phyloP scores from a whole-genome alignment of 2,329 filamentous ascomycete genomes.

The Xylariaceae sp. region DNA sequence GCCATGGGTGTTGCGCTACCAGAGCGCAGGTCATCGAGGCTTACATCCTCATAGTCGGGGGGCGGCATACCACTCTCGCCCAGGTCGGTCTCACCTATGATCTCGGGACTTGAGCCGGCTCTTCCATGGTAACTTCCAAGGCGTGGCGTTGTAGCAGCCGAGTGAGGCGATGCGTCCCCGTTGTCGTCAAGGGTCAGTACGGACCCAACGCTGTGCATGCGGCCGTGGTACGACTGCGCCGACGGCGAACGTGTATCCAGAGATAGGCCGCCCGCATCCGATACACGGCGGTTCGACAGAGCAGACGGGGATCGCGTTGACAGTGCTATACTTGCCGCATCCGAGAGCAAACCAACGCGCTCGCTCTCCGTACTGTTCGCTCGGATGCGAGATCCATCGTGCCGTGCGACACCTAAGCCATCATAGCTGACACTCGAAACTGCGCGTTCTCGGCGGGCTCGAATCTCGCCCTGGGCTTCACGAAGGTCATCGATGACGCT shows the following conservation, averaged over 20 bases:
- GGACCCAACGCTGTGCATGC: slow-evolving; percentile 48
- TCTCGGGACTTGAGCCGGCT: slow-evolving; percentile 48
- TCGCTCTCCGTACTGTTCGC: slow-evolving; percentile 71
- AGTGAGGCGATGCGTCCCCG: slow-evolving; percentile 35
- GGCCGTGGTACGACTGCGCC: slow-evolving; percentile 33
- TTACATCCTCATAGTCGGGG: slow-evolving; percentile 50
- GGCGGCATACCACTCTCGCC: slow-evolving; percentile 44
- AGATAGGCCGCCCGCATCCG: slow-evolving; percentile 9
- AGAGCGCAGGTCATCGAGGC: slow-evolving; percentile 36
- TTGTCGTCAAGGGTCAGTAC: slow-evolving; percentile 49
- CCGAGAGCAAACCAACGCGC: slow-evolving; percentile 63
- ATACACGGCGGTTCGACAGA: slow-evolving; percentile 15
- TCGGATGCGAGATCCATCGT: slow-evolving; percentile 70
- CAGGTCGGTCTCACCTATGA: slow-evolving; percentile 45
- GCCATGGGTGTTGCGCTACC: slow-evolving; percentile 37
- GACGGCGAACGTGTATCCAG: slow-evolving; percentile 32
- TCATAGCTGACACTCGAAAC: slow-evolving; percentile 73
- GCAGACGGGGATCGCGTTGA: slow-evolving; percentile 26
- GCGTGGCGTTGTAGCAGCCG: slow-evolving; percentile 39
- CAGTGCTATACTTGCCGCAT: slow-evolving; percentile 57
- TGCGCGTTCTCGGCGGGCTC: slow-evolving; percentile 56
- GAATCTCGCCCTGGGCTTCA: slow-evolving; percentile 49
- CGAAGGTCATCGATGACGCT: slow-evolving; percentile 57
- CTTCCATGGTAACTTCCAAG: slow-evolving; percentile 30
- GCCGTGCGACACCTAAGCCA: slow-evolving; percentile 68